These are phyloP conservation scores for Paecilomyces sp. DNA, from an alignment of 2,329 filamentous ascomycete species.

Conservation along the genomic window DNA sequence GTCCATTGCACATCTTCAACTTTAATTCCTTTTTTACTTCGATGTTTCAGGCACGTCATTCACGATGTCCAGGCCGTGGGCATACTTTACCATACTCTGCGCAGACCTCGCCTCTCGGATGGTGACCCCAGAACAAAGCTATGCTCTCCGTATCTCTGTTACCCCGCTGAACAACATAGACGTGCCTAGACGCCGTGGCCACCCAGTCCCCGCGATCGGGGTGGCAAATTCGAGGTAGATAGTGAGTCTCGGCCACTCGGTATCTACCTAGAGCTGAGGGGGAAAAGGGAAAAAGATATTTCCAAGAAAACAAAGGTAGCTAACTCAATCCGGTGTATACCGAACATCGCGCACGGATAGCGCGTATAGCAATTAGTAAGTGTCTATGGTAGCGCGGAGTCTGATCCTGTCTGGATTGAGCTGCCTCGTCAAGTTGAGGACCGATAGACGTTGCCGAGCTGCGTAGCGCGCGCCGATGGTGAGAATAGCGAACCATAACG, in stretches of 20 bases:
- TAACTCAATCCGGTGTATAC: not conserved
- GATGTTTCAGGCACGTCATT: too few relatives aligned
- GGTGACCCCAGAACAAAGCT: too few relatives aligned
- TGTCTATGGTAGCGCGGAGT: too few relatives aligned
- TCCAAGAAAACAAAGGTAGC: not conserved
- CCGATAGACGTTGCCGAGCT: not conserved
- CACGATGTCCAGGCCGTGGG: too few relatives aligned
- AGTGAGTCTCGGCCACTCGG: not conserved
- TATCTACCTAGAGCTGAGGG: not conserved
- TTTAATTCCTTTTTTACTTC: too few relatives aligned
- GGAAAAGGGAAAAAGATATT: not conserved
- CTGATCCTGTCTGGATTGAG: too few relatives aligned
- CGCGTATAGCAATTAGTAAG: too few relatives aligned
- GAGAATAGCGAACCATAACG: not conserved
- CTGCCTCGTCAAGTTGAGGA: too few relatives aligned
- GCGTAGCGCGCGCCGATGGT: not conserved
- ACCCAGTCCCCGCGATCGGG: not conserved
- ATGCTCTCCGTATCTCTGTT: not conserved
- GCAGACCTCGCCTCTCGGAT: too few relatives aligned
- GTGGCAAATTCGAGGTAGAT: not conserved
- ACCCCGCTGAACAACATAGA: not conserved
- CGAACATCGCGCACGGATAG: not conserved
- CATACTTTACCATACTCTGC: too few relatives aligned
- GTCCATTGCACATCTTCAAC: too few relatives aligned
- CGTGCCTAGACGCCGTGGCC: not conserved